phyloP scores from a whole-genome alignment of 805 yeast species.

The Saccharomycopsis sp. region DNA sequence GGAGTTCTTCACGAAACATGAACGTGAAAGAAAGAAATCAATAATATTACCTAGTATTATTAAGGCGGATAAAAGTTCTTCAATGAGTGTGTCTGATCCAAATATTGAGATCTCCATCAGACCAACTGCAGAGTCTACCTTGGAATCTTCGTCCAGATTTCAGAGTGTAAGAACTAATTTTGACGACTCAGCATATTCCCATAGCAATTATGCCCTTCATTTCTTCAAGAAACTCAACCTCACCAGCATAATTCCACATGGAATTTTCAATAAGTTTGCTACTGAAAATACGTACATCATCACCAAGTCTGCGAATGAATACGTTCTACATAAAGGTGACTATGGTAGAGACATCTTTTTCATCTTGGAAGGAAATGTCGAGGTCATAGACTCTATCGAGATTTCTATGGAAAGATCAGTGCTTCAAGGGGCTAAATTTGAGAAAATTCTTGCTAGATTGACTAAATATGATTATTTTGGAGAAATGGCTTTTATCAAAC shows the following conservation, averaged over 20 bases:
- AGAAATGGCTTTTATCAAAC: conserved; percentile 62
- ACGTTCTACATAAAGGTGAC: conserved; percentile 54
- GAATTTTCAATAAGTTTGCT: conserved; percentile 8
- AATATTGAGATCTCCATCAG: neutral
- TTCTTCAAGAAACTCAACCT: conserved; percentile 6
- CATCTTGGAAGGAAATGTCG: conserved; percentile 63
- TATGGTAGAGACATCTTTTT: conserved; percentile 59
- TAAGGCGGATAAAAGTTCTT: conserved; percentile 1
- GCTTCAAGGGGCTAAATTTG: conserved; percentile 26
- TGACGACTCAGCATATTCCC: neutral
- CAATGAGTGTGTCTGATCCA: conserved; percentile 3
- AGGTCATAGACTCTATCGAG: conserved; percentile 43
- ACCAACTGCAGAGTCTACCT: neutral
- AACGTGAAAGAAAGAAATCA: conserved; percentile 10
- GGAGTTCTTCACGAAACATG: conserved; percentile 3
- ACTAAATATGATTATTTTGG: conserved; percentile 66
- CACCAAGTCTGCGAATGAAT: conserved; percentile 44
- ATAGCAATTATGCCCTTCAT: neutral
- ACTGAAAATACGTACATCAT: neutral
- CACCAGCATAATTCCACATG: conserved; percentile 2
- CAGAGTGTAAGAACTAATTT: neutral
- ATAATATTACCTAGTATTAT: conserved; percentile 12
- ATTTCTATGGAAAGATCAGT: conserved; percentile 21
- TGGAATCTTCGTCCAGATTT: neutral
- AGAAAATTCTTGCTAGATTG: conserved; percentile 48